Evolutionary conservation across 768 basidiomycete genomes (phyloP), one percentile per base, ranked within the genome.

Genomic region (Pisolithus orientalis): DNA sequence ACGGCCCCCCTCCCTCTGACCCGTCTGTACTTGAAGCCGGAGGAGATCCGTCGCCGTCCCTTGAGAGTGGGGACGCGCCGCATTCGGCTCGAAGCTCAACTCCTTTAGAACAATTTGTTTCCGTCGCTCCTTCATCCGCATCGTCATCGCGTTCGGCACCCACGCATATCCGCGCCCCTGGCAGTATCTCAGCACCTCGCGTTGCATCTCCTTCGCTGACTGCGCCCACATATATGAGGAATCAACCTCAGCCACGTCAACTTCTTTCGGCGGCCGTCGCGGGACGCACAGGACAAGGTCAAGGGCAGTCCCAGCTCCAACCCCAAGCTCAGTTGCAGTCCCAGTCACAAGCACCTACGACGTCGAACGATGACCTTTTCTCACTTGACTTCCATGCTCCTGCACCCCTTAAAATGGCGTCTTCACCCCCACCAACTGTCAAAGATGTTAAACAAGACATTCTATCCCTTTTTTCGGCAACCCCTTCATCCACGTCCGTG

Each of bases 361-460:
- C 68, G 74, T 52, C 14, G 6, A 25, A 47, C 27, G 78, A 85
- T 55, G 87, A 89, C 59, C 72, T 95, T 7, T 94, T 94, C 65
- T 80, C 85, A 27, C 82, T 94, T 50, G 91, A 94, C 67, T 95
- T 94, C 68, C 85, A 87, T 58, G 74, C 83, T 1, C 82, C 87
- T 1, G 42, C 73, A 7, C 28, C 56, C 8, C 59, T 60, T 5
- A 62, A 53, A 50, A n/a, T 62, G 3, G 21, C 67, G 1, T 50
- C 71, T 0, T 55, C 66, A 6, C 49, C 59, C 2, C 62, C 70
- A 14, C 66, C 63, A 42, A 73, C 77, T 0, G 77, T 76, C 65
- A 90, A 88, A 62, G 85, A 90, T 60, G 77, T 84, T 43, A 94
- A 92, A 59, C 79, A 89, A 50, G 87, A 94, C 57, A 94, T 94